A percentile compares a stretch with the other conserved stretches of the same genome.
phyloP scores from a whole-genome alignment of 345 rosid genomes.

The Murraya koenigii region DNA sequence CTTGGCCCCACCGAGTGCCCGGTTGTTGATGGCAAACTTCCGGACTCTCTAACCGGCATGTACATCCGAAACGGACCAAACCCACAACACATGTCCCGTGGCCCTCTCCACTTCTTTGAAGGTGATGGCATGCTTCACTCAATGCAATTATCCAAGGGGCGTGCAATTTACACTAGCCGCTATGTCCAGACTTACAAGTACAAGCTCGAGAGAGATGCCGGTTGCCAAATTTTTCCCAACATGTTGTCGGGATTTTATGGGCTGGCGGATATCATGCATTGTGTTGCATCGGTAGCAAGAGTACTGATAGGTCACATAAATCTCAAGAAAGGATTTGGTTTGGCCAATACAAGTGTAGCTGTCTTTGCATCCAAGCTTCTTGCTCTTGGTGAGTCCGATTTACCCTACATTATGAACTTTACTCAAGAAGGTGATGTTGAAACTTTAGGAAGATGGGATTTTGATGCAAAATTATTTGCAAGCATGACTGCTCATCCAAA shows the following conservation, averaged over 20 bases:
- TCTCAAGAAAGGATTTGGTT: slow-evolving; percentile 13
- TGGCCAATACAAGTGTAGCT: slow-evolving; percentile 23
- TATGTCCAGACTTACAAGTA: slow-evolving; percentile 28
- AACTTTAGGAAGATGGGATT: slow-evolving; percentile 19
- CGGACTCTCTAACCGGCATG: slow-evolving; percentile 8
- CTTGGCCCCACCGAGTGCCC: slow-evolving; percentile 3
- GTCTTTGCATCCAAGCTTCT: slow-evolving; percentile 5
- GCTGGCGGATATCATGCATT: background rate
- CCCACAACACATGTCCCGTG: slow-evolving; percentile 8
- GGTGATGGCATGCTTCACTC: slow-evolving; percentile 34
- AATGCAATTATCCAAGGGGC: slow-evolving; percentile 7
- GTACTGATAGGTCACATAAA: slow-evolving; percentile 9
- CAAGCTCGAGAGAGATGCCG: slow-evolving; percentile 13
- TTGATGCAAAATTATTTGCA: slow-evolving; percentile 4
- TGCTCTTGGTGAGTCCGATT: slow-evolving; percentile 24
- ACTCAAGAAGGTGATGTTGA: slow-evolving; percentile 17
- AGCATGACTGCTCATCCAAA: slow-evolving; percentile 32
- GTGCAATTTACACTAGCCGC: slow-evolving; percentile 7
- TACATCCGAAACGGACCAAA: slow-evolving; percentile 30
- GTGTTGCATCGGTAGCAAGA: background rate
- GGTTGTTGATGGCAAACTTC: slow-evolving; percentile 18
- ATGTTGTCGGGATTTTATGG: slow-evolving; percentile 18
- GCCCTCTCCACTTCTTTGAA: slow-evolving; percentile 28
- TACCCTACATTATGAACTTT: slow-evolving; percentile 9
- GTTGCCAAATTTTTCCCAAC: slow-evolving; percentile 18